A percentile compares a stretch with the other conserved stretches of the same genome.
These are phyloP conservation scores for Chrysosporium keratinophilum DNA, from an alignment of 2,329 filamentous ascomycete genomes.

Conservation along the genomic window DNA sequence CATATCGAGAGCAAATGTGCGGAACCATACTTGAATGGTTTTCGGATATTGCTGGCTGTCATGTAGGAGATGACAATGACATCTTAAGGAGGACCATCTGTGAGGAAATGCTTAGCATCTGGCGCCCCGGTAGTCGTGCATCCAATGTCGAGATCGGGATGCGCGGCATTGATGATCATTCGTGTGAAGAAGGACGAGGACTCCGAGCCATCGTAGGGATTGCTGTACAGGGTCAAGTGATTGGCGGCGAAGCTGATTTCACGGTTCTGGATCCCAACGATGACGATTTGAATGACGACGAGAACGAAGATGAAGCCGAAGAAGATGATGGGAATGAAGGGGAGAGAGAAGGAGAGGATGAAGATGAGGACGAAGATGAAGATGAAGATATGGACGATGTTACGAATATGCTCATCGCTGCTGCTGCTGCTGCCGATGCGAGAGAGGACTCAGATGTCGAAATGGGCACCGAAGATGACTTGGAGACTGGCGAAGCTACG, in stretches of 20 bases:
- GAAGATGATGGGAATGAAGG: constrained; percentile 33
- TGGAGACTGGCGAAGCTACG: constrained; percentile 68
- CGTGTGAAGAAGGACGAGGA: constrained; percentile 40
- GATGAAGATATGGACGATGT: constrained; percentile 17
- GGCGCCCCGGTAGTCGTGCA: constrained; percentile 75
- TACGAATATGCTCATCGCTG: constrained; percentile 21
- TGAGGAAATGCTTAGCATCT: constrained; percentile 79
- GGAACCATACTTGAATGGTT: constrained; percentile 97
- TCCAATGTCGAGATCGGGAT: constrained; percentile 67
- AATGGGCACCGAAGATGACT: constrained; percentile 51
- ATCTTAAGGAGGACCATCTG: constrained; percentile 75
- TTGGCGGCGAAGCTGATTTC: constrained; percentile 28
- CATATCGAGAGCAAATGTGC: constrained; percentile 96
- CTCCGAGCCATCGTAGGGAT: constrained; percentile 17
- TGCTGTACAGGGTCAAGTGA: constrained; percentile 31
- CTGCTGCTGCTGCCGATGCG: constrained; percentile 39
- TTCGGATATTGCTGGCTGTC: constrained; percentile 80
- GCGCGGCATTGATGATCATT: constrained; percentile 73
- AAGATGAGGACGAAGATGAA: constrained; percentile 28
- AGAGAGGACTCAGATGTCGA: constrained; percentile 43
- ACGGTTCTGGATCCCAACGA: neutral
- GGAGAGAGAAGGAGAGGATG: constrained; percentile 38
- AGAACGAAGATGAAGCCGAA: constrained; percentile 28
- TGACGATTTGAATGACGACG: constrained; percentile 41
- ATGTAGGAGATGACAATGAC: constrained; percentile 66